Conservation (phyloP, 768 basidiomycete genomes). For the Lepiota venenata region DNA sequence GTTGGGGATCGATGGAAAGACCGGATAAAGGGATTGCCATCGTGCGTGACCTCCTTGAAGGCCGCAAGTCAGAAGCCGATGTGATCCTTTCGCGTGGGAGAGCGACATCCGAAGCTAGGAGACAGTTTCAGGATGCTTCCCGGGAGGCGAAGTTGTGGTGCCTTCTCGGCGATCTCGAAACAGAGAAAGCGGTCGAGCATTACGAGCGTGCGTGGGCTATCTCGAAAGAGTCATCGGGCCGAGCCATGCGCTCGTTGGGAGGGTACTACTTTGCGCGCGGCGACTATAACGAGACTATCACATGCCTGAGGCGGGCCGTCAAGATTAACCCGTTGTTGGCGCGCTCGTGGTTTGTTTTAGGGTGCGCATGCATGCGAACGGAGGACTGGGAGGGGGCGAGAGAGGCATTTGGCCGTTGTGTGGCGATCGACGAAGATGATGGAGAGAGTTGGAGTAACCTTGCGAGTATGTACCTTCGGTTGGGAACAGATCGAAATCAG, state of each 20-base stretch:
- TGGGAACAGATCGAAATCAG: slow-evolving; percentile 45
- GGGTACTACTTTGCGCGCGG: slow-evolving; percentile 72
- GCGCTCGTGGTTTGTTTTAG: slow-evolving; percentile 97
- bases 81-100: slow-evolving; percentile 61
- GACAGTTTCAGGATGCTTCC: slow-evolving; percentile 51
- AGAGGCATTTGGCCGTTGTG: slow-evolving; percentile 82
- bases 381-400: slow-evolving; percentile 85
- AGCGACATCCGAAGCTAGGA: slow-evolving; percentile 36
- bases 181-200: slow-evolving; percentile 61
- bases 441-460: slow-evolving; percentile 98
- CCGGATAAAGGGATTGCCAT: slow-evolving; percentile 75
- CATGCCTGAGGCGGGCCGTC: slow-evolving; percentile 70
- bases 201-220: slow-evolving; percentile 85
- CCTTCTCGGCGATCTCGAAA: slow-evolving; percentile 89
- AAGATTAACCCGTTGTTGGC: slow-evolving; percentile 83
- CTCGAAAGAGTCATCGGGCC: slow-evolving; percentile 75
- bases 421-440: slow-evolving; percentile 92
- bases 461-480: slow-evolving; percentile 88
- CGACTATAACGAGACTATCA: slow-evolving; percentile 60
- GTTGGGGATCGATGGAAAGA: slow-evolving; percentile 79
- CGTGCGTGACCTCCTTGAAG: slow-evolving; percentile 83
- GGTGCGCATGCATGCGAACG: slow-evolving; percentile 79
- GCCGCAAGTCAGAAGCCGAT: slow-evolving; percentile 81
- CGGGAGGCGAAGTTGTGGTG: slow-evolving; percentile 94
- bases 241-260: slow-evolving; percentile 91